Conservation (phyloP, 441 rosid species). For the Macaranga tanarius region DNA sequence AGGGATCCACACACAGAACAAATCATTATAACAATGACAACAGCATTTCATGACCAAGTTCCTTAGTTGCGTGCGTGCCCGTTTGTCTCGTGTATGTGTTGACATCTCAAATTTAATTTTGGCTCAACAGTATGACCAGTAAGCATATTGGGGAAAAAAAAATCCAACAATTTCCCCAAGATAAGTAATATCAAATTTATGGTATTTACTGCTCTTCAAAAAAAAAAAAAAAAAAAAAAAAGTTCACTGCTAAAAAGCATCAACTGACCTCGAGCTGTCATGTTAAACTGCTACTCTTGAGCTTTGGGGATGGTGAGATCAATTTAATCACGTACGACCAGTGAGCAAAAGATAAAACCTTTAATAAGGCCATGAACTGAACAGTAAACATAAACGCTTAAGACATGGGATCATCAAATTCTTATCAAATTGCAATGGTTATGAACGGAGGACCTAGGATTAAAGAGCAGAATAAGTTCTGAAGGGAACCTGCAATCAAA, state of each 20-base stretch:
- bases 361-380: not conserved
- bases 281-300: not conserved
- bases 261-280: not conserved
- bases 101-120: not conserved
- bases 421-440: not conserved
- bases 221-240: not conserved
- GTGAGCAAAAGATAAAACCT: not conserved
- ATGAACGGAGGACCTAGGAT: slow-evolving; percentile 6
- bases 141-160: not conserved
- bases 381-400: not conserved
- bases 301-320: not conserved
- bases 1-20: slow-evolving; percentile 4
- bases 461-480: slow-evolving; percentile 6
- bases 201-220: not conserved
- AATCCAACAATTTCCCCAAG: not conserved
- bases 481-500: not conserved
- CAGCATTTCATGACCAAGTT: not conserved
- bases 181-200: not conserved
- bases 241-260: not conserved
- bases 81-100: not conserved
- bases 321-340: not conserved
- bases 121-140: not conserved
- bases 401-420: slow-evolving; percentile 5
- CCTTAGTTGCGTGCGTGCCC: not conserved
- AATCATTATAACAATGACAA: not conserved